Evolutionary conservation across 2,329 filamentous ascomycete species (phyloP), one percentile per base, ranked within the genome.

Genomic region (Periconia digitata): DNA sequence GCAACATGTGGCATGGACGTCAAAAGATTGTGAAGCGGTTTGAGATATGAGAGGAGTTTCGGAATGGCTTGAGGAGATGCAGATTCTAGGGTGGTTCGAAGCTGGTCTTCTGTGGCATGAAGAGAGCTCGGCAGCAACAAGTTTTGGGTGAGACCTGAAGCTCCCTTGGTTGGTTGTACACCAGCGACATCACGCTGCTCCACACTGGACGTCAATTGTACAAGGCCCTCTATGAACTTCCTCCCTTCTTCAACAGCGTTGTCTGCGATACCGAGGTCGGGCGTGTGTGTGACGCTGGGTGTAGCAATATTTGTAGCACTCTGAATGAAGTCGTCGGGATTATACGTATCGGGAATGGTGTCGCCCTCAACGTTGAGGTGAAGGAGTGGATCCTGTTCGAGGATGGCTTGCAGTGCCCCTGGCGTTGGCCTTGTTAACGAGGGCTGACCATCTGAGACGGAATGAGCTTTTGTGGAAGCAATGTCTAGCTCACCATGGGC

Each of bases 221-320:
- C 47, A 21, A 70, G 57, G 18, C 57, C 59, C 23, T 70, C 67
- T 21, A 70, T 58, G 21, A 70, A 47, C 36, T 51, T 60, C 51
- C 66, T 70, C 10, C 68, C 60, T n/a, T 72, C 69, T 15, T 67
- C 62, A 2, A 72, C 56, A 20, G 63, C 62, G 23, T 67, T 63
- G 43, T 72, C 70, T 29, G 62, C 66, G 38, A 52, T 57, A 22
- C 50, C 48, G 7, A 74, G 56, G 46, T 73, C 64, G 17, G 76
- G 76, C 6, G 75, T 77, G 29, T 69, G 69, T 24, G 59, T 62
- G 22, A 68, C 56, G 54, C 74, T 78, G 8, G 76, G 75, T 15
- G 76, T 78, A 6, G 74, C 74, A 23, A 75, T 63, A 53, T 79
- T 76, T 4, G 76, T 79, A 15, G 73, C 74, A 53, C 74, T 79